A percentile compares a stretch with the other conserved stretches of the same genome.
These are phyloP conservation scores for Trypanosoma vivax DNA, from an alignment of 208 protist species.

Conservation along the genomic window DNA sequence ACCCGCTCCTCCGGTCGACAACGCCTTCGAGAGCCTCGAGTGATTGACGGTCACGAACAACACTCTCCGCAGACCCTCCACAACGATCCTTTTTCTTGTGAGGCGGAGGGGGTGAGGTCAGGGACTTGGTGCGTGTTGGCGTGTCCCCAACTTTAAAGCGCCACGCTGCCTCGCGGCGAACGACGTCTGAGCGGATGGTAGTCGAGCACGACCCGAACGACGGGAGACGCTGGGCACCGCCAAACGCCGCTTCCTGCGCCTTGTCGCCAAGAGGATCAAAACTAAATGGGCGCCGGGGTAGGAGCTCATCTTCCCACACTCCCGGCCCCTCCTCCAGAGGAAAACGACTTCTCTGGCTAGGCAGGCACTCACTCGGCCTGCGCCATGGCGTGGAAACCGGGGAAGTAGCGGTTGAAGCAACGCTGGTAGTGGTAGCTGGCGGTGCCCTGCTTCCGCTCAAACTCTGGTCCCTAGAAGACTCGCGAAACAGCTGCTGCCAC, in stretches of 20 bases:
- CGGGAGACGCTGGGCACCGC: no score
- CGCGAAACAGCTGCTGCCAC: conserved; percentile 1
- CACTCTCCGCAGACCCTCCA: no score
- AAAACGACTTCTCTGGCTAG: conserved; percentile 40
- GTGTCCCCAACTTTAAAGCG: conserved; percentile 17
- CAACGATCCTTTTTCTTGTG: no score
- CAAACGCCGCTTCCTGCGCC: conserved; percentile 6
- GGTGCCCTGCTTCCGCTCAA: not conserved
- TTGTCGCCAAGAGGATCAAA: conserved; percentile 3
- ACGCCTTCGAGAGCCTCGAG: no score
- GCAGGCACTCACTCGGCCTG: not conserved
- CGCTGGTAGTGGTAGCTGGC: no score
- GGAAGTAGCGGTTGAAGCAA: not conserved
- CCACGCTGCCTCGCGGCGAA: conserved; percentile 6
- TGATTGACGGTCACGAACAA: no score
- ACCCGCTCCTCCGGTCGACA: no score
- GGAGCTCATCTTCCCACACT: conserved; percentile 31
- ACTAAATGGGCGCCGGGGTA: conserved; percentile 25
- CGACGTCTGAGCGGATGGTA: conserved; percentile 8
- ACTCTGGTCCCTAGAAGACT: not conserved
- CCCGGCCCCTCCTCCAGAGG: conserved; percentile 60
- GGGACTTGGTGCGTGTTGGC: not conserved
- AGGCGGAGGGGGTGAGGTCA: no score
- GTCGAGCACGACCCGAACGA: no score
- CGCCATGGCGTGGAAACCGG: not conserved